Conservation (phyloP, 768 basidiomycete species). For the Termitomyces heimii region DNA sequence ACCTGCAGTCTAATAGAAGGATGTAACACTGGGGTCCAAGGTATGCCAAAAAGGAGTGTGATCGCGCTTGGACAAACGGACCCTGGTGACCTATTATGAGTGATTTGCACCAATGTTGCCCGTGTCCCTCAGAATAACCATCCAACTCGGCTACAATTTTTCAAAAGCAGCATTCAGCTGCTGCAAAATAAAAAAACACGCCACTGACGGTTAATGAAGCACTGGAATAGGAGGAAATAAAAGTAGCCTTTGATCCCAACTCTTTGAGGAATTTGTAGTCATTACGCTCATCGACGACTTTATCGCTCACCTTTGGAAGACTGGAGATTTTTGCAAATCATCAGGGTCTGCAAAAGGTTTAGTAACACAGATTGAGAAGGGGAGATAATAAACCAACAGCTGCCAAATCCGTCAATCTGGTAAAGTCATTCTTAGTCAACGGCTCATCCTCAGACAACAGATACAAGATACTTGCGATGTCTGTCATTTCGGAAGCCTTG, state of each 20-base stretch:
- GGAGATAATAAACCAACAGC: conserved; percentile 44
- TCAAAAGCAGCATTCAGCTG: background rate
- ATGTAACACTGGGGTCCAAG: conserved; percentile 76
- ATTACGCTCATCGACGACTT: background rate
- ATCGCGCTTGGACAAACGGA: conserved; percentile 72
- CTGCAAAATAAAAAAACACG: background rate
- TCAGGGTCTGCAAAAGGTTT: conserved; percentile 59
- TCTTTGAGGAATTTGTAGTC: conserved; percentile 24
- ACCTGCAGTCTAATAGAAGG: conserved; percentile 81
- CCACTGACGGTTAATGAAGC: conserved; percentile 70
- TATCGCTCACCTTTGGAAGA: conserved; percentile 59
- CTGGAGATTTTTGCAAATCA: conserved; percentile 62
- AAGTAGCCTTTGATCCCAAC: conserved; percentile 87
- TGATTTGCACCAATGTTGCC: conserved; percentile 62
- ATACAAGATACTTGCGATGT: conserved; percentile 19
- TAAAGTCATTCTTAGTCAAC: background rate
- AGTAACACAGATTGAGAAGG: background rate
- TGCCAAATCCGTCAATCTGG: conserved; percentile 80
- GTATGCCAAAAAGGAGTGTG: conserved; percentile 77
- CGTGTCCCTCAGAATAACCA: conserved; percentile 57
- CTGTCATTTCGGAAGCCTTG: conserved; percentile 4
- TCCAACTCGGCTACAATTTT: conserved; percentile 56
- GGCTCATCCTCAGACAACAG: background rate
- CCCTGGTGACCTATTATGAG: conserved; percentile 72
- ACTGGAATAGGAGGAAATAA: conserved; percentile 92